phyloP scores from a whole-genome alignment of 192 early-diverging fungal species.

The Backusella australiensis region DNA sequence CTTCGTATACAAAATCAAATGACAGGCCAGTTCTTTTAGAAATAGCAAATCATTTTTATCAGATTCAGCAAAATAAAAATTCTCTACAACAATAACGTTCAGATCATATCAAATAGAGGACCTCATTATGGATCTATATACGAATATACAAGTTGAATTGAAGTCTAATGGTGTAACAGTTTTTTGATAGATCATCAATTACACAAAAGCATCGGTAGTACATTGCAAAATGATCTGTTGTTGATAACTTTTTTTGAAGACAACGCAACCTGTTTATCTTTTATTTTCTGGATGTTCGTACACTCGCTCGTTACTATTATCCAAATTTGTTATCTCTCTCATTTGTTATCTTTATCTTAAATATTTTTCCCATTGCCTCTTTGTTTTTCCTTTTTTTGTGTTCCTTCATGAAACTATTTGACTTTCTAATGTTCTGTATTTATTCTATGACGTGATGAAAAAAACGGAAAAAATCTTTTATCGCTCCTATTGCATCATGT shows the following conservation, averaged over 20 bases:
- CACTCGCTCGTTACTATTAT: background rate
- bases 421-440: slow-evolving; percentile 1
- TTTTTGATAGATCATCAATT: background rate
- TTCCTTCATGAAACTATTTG: background rate
- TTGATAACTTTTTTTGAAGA: background rate
- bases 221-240: background rate
- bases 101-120: background rate
- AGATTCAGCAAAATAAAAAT: background rate
- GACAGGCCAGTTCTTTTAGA: background rate
- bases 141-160: background rate
- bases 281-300: background rate
- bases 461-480: background rate
- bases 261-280: background rate
- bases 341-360: background rate
- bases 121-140: background rate
- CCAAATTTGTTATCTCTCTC: background rate
- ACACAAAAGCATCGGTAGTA: background rate
- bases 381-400: background rate
- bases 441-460: background rate
- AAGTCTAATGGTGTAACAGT: background rate
- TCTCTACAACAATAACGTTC: background rate
- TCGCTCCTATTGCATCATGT: background rate
- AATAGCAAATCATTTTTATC: background rate
- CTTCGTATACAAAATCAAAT: background rate
- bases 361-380: background rate